Evolutionary conservation across 768 basidiomycete genomes (phyloP), one percentile per base, ranked within the genome.

Genomic region (Lentinula raphanica): DNA sequence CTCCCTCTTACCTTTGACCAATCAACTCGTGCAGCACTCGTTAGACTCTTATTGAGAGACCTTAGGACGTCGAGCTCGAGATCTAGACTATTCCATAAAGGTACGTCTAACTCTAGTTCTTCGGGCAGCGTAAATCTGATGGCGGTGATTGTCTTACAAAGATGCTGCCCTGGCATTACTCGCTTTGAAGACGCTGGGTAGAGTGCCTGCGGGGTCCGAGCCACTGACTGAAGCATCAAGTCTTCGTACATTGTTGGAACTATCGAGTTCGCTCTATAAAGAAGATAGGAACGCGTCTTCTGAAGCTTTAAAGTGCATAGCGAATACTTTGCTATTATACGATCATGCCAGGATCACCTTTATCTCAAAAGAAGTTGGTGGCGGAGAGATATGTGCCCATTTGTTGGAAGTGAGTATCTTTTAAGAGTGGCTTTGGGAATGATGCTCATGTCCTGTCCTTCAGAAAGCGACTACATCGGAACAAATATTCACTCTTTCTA

Each of bases 251-350:
- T 73, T 93, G 21, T 74, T 90, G 32, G 68, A 68, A 9, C 62
- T 88, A 7, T 77, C 83, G 9, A 68, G 72, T 9, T 68, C 77
- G 5, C 78, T 86, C 66, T 36, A 19, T 9, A 85, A 84, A 58
- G 79, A 84, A 57, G 78, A 83, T 38, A 66, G 67, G 3, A 85
- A 85, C 15, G 86, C 85, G 2, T 75, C 81, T 4, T 81, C 79
- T 49, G 89, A 92, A 71, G 87, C 88, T 1, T 74, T 92, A 49
- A 78, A 88, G 57, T 90, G 82, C 54, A 76, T 92, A 23, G 92
- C 93, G 9, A 95, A 95, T 67, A 82, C 89, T 1, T 70, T 94
- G 4, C 78, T 93, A 21, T 79, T 92, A 58, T 74, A 86, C 51
- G 87, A 88, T 59, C 66, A 71, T 12, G 84, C 86, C 1, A 82